Evolutionary conservation across 2,329 filamentous ascomycete species (phyloP), one percentile per base, ranked within the genome.

Genomic region (Curvularia eragrostidis): DNA sequence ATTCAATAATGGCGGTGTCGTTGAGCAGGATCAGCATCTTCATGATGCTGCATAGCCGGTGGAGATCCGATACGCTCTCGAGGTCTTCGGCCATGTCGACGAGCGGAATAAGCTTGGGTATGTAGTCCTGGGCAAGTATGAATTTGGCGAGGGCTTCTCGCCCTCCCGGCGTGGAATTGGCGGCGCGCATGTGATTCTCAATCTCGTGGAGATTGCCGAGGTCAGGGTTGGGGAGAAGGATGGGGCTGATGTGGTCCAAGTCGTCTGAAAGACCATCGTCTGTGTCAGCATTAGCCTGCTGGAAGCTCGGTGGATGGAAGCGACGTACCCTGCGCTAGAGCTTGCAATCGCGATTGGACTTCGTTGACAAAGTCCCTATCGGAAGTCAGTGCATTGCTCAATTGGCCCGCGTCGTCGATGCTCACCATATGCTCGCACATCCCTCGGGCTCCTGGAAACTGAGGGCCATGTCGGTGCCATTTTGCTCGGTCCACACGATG

Each of bases 371-470:
- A 98, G 70, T 94, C 92, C 92, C 93, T 96, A 68, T 58, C 34
- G 15, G n/a, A 34, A 19, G 54, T 76, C 62, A 57, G 50, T 54
- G 61, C 52, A 48, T 49, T 53, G 39, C 41, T 44, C 47, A n/a
- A 55, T 13, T 9, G n/a, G 48, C 18, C n/a, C 13, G 24, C 36
- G 19, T 24, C 19, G 47, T 53, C 23, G 52, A 46, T 46, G 58
- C 75, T 71, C 79, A 96, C 95, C 95, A 99, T 77, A 99, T 97
- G 62, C 88, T 84, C 19, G 91, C 87, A 78, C 95, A 99, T 44
- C 94, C 95, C 67, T 98, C 95, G 2, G 93, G 90, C 80, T 99
- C 95, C 77, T 99, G 95, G 73, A 99, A 99, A 75, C 93, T 97
- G 63, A 99, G 85, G 42, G 95, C 95, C 95, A 99, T 98, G 75